Conservation (phyloP, 2,329 filamentous ascomycete genomes). For the Thermothelomyces thermophilus region DNA sequence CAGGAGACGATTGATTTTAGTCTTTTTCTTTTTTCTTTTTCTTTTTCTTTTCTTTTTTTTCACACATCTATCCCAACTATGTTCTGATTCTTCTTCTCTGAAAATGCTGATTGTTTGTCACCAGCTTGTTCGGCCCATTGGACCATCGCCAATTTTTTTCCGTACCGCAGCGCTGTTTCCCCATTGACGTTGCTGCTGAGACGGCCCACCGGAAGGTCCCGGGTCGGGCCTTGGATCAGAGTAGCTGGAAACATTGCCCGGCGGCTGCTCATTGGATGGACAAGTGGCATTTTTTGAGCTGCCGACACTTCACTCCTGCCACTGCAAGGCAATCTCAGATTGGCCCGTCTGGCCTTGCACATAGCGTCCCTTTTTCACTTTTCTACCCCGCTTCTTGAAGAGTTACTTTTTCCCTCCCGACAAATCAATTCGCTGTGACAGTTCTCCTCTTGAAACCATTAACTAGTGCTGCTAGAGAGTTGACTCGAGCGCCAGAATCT, state of each 20-base stretch:
- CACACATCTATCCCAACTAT: too few species aligned
- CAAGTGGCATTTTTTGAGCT: constrained; percentile 1
- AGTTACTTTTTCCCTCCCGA: neutral
- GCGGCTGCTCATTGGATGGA: constrained; percentile 9
- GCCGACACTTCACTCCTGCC: neutral
- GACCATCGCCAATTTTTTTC: too few species aligned
- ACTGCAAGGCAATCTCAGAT: neutral
- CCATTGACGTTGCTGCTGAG: constrained; percentile 12
- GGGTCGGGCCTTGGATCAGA: constrained; percentile 7
- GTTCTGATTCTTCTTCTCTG: too few species aligned
- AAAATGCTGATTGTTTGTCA: too few species aligned
- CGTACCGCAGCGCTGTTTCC: neutral
- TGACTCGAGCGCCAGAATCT: constrained; percentile 31
- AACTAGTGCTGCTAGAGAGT: neutral
- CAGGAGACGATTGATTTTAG: too few species aligned
- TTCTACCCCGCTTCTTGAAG: constrained; percentile 2
- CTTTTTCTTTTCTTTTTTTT: neutral
- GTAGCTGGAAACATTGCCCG: too few species aligned
- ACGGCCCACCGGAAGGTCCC: constrained; percentile 17
- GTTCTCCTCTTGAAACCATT: too few species aligned
- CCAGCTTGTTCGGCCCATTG: too few species aligned
- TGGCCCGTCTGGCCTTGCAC: neutral
- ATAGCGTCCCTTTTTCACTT: neutral
- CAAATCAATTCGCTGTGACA: too few species aligned
- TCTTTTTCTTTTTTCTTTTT: neutral